A percentile compares a stretch with the other conserved stretches of the same genome.
These are phyloP conservation scores for Capsicum rhomboideum DNA, from an alignment of 257 asterid species.

Conservation along the genomic window DNA sequence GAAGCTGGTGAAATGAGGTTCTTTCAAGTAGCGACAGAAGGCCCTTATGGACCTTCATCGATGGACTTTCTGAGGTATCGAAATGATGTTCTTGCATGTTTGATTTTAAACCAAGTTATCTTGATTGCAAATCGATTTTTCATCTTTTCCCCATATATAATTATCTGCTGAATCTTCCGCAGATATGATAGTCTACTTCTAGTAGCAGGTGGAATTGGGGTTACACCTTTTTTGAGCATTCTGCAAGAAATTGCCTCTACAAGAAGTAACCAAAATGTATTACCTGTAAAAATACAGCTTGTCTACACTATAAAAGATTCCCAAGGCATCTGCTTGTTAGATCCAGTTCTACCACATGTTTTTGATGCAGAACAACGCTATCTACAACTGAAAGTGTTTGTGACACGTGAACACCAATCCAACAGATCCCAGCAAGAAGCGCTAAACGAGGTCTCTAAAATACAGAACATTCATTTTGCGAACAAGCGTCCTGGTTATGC, in stretches of 20 bases:
- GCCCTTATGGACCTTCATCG: slow-evolving; percentile 83
- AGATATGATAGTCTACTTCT: slow-evolving; percentile 60
- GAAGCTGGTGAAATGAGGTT: slow-evolving; percentile 43
- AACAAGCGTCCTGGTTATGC: slow-evolving; percentile 22
- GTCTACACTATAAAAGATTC: slow-evolving; percentile 41
- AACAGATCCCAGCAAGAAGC: slow-evolving; percentile 33
- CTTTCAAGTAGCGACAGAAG: slow-evolving; percentile 55
- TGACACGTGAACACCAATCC: slow-evolving; percentile 47
- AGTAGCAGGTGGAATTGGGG: slow-evolving; percentile 86
- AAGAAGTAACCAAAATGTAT: slow-evolving; percentile 16
- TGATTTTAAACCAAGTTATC: neutral
- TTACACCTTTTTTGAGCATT: slow-evolving; percentile 72
- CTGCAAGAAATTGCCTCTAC: slow-evolving; percentile 41
- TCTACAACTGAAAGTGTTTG: slow-evolving; percentile 42
- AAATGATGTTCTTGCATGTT: neutral
- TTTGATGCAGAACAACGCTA: slow-evolving; percentile 23
- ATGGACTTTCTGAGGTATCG: slow-evolving; percentile 50
- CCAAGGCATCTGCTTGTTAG: slow-evolving; percentile 44
- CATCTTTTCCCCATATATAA: neutral
- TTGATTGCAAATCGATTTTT: neutral
- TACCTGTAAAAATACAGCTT: slow-evolving; percentile 44
- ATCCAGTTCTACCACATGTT: slow-evolving; percentile 45
- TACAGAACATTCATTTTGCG: slow-evolving; percentile 25
- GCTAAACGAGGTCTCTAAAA: slow-evolving; percentile 25
- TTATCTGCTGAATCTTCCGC: slow-evolving; percentile 8